Evolutionary conservation across 106 monocot genomes (phyloP).

Genomic region (Agapanthus africanus): DNA sequence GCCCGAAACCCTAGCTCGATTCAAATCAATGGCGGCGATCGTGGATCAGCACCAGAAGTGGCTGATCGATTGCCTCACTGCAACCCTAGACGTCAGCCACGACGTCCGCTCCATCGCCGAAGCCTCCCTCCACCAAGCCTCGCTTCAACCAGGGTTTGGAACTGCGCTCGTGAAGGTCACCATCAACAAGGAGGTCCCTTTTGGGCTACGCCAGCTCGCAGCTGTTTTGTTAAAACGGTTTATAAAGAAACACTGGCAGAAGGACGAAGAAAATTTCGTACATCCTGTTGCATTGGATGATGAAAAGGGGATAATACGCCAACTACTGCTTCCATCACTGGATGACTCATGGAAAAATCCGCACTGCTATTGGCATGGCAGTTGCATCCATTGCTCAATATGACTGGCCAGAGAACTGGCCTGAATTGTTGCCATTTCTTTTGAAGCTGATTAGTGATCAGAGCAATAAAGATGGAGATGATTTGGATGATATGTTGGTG

Average conservation of each 20-base stretch:
- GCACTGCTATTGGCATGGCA: slow-evolving; percentile 87
- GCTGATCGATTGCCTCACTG: slow-evolving; percentile 81
- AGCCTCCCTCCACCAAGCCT: slow-evolving; percentile 81
- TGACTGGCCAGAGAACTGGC: slow-evolving; percentile 99
- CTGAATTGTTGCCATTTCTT: slow-evolving; percentile 78
- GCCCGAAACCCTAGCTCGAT: too few species aligned
- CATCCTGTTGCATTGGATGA: slow-evolving; percentile 62
- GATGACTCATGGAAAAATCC: slow-evolving; percentile 84
- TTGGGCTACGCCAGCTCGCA: slow-evolving; percentile 86
- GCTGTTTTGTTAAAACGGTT: slow-evolving; percentile 94
- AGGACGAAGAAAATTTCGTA: slow-evolving; percentile 71
- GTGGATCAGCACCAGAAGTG: slow-evolving; percentile 84
- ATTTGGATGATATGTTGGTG: slow-evolving; percentile 81
- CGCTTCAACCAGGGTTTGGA: slow-evolving; percentile 81
- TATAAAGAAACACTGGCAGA: slow-evolving; percentile 94
- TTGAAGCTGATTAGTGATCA: slow-evolving; percentile 69
- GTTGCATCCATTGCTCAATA: slow-evolving; percentile 69
- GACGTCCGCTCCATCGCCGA: slow-evolving; percentile 87
- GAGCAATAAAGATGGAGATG: slow-evolving; percentile 73
- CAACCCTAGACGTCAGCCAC: slow-evolving; percentile 73
- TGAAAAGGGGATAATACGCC: slow-evolving; percentile 79
- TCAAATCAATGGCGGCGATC: background rate
- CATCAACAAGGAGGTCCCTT: slow-evolving; percentile 61
- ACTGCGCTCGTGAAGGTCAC: slow-evolving; percentile 68
- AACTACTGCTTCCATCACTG: slow-evolving; percentile 64